Evolutionary conservation across 2,329 filamentous ascomycete species (phyloP), one percentile per base, ranked within the genome.

Genomic region (Aspergillus hortae): DNA sequence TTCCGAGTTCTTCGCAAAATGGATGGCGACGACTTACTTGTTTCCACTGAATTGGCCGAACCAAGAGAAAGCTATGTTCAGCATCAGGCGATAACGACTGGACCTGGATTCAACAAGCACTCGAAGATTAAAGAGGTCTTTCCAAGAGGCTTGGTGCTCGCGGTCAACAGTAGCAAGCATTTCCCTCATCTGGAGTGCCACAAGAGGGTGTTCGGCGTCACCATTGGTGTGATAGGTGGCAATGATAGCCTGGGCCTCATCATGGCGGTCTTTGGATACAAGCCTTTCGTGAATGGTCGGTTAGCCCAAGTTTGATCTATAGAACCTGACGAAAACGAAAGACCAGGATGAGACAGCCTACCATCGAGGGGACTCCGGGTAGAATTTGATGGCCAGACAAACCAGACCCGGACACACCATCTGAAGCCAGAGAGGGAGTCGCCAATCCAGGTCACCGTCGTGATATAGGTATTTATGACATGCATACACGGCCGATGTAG

Each of bases 191-290:
- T 76, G 68, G 6, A 75, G 63, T 1, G 61, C 57, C 0, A 77
- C 74, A 1, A 77, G 66, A 2, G 79, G 68, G 61, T 86, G 80
- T 62, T 80, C 74, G 51, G 63, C 68, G 60, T 85, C 74, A 40
- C 84, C 84, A 19, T 83, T 82, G 32, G 80, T 83, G 60, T 88
- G 86, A 59, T 85, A 83, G 61, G 83, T 82, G 49, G 80, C 77
- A 11, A 89, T 74, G 7, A 87, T 79, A 2, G 74, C 69, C 9
- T 85, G 75, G 2, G 85, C 86, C 61, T 87, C 79, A 15, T 84
- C 81, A 53, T 81, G 75, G 5, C 54, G 51, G 15, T 60, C 55
- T 12, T 60, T 52, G 10, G 58, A 54, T n/a, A 62, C 54, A 9
- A 62, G 53, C 55, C 56, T 57, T 27, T 40, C 40, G 23, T 1